Percentiles rank a stretch among this genome's conserved stretches.
Conservation (phyloP, 768 basidiomycete genomes). For the Baorangia bicolor region DNA sequence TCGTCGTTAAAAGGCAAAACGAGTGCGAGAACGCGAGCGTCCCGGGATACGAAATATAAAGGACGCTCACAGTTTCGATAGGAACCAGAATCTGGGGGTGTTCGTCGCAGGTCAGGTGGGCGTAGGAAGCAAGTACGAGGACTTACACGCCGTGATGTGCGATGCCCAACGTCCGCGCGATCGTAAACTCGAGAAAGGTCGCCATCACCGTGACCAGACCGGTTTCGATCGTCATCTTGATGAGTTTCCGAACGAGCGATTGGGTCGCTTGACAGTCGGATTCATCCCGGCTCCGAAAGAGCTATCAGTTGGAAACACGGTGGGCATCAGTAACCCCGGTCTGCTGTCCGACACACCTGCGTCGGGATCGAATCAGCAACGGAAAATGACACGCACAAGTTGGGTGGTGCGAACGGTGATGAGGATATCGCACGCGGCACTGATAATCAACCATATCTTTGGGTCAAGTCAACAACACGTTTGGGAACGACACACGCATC, state of each 20-base stretch:
- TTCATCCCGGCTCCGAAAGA: neutral
- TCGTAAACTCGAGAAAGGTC: constrained; percentile 10
- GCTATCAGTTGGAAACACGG: neutral
- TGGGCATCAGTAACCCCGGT: neutral
- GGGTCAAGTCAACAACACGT: neutral
- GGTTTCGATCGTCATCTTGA: constrained; percentile 14
- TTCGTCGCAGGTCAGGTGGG: neutral
- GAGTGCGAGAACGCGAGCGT: neutral
- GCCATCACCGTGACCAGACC: constrained; percentile 10
- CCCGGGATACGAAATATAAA: neutral
- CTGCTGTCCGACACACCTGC: no score
- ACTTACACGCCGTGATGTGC: constrained; percentile 11
- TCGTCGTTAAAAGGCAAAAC: neutral
- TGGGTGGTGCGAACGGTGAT: constrained; percentile 9
- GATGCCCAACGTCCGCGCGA: constrained; percentile 5
- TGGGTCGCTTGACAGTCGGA: constrained; percentile 2
- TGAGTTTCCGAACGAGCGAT: constrained; percentile 6
- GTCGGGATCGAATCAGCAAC: neutral
- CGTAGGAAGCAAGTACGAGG: neutral
- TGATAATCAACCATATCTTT: constrained; percentile 13
- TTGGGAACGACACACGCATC: neutral
- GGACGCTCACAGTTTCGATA: constrained; percentile 5
- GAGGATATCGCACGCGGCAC: constrained; percentile 10
- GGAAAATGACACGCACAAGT: constrained; percentile 1
- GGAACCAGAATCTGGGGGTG: constrained; percentile 1